These are phyloP conservation scores for Penicillium sp. DNA, from an alignment of 2,329 filamentous ascomycete species.

Conservation along the genomic window DNA sequence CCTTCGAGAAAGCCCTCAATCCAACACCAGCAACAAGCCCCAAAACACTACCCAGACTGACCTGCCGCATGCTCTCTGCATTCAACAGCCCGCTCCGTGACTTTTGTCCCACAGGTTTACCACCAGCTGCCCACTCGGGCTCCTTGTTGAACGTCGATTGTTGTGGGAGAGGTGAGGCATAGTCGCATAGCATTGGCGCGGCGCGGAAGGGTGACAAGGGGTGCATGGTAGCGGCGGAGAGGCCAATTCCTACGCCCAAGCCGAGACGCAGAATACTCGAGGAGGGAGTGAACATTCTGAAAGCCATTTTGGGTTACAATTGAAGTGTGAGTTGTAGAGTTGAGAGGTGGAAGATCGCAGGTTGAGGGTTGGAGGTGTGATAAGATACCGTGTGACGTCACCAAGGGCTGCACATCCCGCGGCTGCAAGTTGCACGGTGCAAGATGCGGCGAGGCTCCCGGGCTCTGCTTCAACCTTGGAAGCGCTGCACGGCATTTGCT, in stretches of 20 bases:
- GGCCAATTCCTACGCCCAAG: conserved; percentile 36
- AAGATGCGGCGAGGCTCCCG: too few relatives aligned
- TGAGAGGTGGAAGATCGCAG: background rate
- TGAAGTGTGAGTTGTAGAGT: background rate
- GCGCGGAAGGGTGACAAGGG: conserved; percentile 37
- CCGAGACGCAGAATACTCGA: conserved; percentile 35
- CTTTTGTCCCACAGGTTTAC: conserved; percentile 27
- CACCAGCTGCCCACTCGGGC: conserved; percentile 28
- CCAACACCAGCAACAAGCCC: conserved; percentile 46
- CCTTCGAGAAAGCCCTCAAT: conserved; percentile 47
- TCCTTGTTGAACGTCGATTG: conserved; percentile 7
- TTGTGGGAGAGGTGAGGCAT: conserved; percentile 24
- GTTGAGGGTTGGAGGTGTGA: background rate
- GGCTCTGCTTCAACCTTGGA: too few relatives aligned
- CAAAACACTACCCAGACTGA: conserved; percentile 48
- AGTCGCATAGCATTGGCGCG: conserved; percentile 41
- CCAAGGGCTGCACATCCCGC: background rate
- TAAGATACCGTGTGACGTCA: background rate
- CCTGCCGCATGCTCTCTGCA: conserved; percentile 43
- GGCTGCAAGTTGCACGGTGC: too few relatives aligned
- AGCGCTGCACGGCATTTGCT: too few relatives aligned
- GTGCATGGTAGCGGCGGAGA: conserved; percentile 31
- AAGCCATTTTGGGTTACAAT: conserved; percentile 24
- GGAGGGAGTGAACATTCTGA: conserved; percentile 27
- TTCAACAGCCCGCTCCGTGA: conserved; percentile 31